phyloP scores from a whole-genome alignment of 768 basidiomycete genomes.

The Termitomyces sp. region DNA sequence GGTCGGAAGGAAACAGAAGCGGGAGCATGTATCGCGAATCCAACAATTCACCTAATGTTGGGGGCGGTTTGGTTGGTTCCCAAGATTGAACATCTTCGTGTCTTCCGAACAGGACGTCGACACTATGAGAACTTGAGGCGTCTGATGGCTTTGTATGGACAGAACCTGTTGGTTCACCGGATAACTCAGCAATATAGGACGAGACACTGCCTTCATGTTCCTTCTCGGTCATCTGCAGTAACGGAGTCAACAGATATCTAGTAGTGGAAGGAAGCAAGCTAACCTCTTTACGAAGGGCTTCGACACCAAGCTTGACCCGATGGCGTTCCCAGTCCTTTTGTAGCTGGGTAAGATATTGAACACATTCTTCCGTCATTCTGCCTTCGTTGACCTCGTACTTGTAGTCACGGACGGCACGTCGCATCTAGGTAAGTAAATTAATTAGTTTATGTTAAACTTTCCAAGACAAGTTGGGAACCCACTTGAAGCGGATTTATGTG shows the following conservation, averaged over 20 bases:
- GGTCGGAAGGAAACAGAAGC: slow-evolving; percentile 77
- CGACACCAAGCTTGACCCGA: slow-evolving; percentile 82
- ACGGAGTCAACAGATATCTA: slow-evolving; percentile 2
- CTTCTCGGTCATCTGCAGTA: slow-evolving; percentile 57
- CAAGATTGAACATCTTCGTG: slow-evolving; percentile 62
- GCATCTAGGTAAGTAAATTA: slow-evolving; percentile 51
- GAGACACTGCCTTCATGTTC: slow-evolving; percentile 60
- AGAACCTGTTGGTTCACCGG: slow-evolving; percentile 26
- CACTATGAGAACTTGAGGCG: slow-evolving; percentile 41
- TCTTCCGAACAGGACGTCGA: slow-evolving; percentile 82
- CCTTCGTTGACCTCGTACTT: slow-evolving; percentile 92
- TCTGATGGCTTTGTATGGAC: slow-evolving; percentile 33
- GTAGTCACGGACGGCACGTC: slow-evolving; percentile 89
- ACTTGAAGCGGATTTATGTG: slow-evolving; percentile 91
- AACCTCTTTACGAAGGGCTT: slow-evolving; percentile 82
- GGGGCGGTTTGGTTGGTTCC: slow-evolving; percentile 75
- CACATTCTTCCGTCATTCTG: slow-evolving; percentile 92
- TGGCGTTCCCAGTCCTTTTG: slow-evolving; percentile 98
- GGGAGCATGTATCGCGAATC: slow-evolving; percentile 95
- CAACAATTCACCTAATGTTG: slow-evolving; percentile 84
- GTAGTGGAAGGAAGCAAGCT: neutral
- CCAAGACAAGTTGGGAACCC: neutral
- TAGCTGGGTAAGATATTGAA: slow-evolving; percentile 89
- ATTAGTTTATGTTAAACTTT: slow-evolving; percentile 1
- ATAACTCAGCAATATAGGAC: slow-evolving; percentile 42